Base-by-base conservation (phyloP, 805 yeast species). In the Jamesozyma gamospora region DNA sequence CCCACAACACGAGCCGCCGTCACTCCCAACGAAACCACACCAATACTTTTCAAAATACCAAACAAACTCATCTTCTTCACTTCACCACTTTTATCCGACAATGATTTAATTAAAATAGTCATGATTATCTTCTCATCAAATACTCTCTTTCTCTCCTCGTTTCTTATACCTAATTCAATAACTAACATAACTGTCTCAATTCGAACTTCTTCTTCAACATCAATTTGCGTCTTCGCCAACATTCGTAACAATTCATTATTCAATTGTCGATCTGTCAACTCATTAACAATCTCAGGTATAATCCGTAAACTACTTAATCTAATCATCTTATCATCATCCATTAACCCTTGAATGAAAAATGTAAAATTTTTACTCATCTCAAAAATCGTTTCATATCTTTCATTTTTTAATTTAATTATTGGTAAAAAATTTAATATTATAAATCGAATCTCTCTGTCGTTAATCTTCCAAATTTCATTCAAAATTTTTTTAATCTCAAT, bases 71-170 rank as follows among this genome's bases (percentile, higher is more conserved):
- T 6, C 30, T 6, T 13, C 30, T 6, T 5, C 15, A 14, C 77
- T 7, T 82, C 86, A 2, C 78, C 69, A 52, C 76, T 77, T 0
- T 88, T 72, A 58, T 90, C 98, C 50, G 78, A 79, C 34, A 90
- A 67, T 0, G 94, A 82, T 51, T 87, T 80, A 2, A 84, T 74
- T 50, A 83, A 81, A 0, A 96, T 97, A 1, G 96, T 86, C 3
- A 86, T 77, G 35, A 92, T 64, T 2, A 92, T 95, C 17, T 77
- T 78, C 9, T 84, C 69, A 42, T 88, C 70, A n/a, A n/a, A n/a
- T n/a, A n/a, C n/a, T n/a, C n/a, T n/a, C n/a, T n/a, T n/a, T n/a
- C n/a, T n/a, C n/a, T n/a, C n/a, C n/a, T n/a, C n/a, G n/a, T n/a
- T n/a, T n/a, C n/a, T n/a, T n/a, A n/a, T n/a, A n/a, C n/a, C n/a